phyloP scores from a whole-genome alignment of 164 flowering plant genomes.

The Magnolia officinalis region DNA sequence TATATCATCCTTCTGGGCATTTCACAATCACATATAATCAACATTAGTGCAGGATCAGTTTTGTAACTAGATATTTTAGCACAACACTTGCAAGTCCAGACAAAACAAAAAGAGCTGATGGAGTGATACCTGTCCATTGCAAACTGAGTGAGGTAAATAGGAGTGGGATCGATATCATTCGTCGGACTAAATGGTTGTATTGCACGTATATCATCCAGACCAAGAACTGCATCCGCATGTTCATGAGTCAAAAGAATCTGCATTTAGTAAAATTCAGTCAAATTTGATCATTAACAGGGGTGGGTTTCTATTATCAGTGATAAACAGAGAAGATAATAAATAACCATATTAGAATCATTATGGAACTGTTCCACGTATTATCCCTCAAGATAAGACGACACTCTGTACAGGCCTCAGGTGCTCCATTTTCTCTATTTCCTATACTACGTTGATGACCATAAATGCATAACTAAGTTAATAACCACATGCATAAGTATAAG shows the following conservation, averaged over 20 bases:
- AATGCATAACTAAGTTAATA: no score
- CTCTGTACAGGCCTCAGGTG: neutral
- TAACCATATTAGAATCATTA: neutral
- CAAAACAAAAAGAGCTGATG: neutral
- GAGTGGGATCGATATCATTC: conserved; percentile 78
- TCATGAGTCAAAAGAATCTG: conserved; percentile 99
- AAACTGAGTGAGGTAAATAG: conserved; percentile 62
- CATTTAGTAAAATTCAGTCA: conserved; percentile 18
- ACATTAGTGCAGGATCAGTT: no score
- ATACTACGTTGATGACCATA: no score
- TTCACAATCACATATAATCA: no score
- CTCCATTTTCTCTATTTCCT: neutral
- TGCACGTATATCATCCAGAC: conserved; percentile 84
- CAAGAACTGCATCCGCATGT: conserved; percentile 99
- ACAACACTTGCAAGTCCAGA: neutral
- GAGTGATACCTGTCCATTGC: conserved; percentile 74
- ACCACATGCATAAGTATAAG: no score
- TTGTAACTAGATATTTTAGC: no score
- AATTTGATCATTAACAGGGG: neutral
- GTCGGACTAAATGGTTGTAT: conserved; percentile 80
- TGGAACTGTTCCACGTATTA: neutral
- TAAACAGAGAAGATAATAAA: neutral
- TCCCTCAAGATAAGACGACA: neutral
- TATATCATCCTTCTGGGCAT: no score
- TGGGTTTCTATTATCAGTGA: neutral